phyloP scores from a whole-genome alignment of 1,284 basidiomycete species.

The Cerioporus squamosus region DNA sequence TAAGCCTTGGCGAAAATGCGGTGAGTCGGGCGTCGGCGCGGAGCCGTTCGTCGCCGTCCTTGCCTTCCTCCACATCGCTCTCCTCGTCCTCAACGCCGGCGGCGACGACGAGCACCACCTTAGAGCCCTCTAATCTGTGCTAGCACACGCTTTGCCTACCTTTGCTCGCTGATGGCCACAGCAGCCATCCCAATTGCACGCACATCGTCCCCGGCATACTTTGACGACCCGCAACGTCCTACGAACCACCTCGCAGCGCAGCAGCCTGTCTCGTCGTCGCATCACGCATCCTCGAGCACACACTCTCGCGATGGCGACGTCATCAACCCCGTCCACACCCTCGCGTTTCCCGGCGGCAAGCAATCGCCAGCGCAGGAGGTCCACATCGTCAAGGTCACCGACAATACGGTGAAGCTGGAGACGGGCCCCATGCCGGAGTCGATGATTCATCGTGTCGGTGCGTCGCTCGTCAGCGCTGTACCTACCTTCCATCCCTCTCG shows the following conservation, averaged over 20 bases:
- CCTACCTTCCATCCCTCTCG: conserved; percentile 26
- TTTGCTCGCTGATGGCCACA: conserved; percentile 18
- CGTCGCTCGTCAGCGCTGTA: conserved; percentile 41
- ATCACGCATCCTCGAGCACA: conserved; percentile 39
- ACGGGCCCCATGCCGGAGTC: conserved; percentile 43
- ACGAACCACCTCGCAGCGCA: conserved; percentile 27
- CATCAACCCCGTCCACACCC: conserved; percentile 40
- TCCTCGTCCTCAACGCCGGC: no score
- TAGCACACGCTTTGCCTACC: no score
- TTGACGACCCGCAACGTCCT: conserved; percentile 29
- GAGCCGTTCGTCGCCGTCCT: not conserved
- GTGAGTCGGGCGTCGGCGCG: not conserved
- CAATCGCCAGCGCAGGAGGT: conserved; percentile 43
- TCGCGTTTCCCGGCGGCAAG: conserved; percentile 27
- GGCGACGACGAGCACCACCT: no score
- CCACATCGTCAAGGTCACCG: conserved; percentile 56
- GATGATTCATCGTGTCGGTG: conserved; percentile 42
- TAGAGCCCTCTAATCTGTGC: no score
- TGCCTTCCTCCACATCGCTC: not conserved
- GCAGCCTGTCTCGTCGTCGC: conserved; percentile 29
- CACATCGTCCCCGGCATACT: conserved; percentile 28
- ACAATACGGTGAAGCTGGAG: conserved; percentile 48
- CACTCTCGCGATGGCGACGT: conserved; percentile 19
- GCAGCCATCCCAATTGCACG: conserved; percentile 26
- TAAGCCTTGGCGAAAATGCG: no score